Conservation (phyloP, 805 yeast species). For the Wickerhamiella kurtzmanii region DNA sequence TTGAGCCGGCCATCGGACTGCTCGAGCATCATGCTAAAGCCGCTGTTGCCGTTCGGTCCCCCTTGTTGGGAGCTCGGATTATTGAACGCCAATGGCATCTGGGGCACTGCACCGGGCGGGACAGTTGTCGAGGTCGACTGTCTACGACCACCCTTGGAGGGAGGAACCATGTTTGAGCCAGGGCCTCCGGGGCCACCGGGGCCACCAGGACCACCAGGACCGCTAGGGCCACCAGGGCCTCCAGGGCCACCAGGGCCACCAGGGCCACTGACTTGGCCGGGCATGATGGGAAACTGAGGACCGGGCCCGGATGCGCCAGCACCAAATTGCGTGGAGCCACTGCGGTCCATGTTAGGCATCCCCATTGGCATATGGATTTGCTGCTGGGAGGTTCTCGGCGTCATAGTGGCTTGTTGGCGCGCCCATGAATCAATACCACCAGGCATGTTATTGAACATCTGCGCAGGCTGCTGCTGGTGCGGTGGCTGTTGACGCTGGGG, state of each 20-base stretch:
- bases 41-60: too few relatives aligned
- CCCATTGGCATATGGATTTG: neutral
- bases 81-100: neutral
- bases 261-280: conserved; percentile 4
- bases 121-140: neutral
- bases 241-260: conserved; percentile 3
- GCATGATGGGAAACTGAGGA: neutral
- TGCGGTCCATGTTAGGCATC: neutral
- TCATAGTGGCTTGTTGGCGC: neutral
- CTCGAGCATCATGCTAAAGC: neutral
- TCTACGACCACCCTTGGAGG: neutral
- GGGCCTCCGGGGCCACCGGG: too few relatives aligned
- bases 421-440: neutral
- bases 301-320: neutral
- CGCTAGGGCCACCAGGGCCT: too few relatives aligned
- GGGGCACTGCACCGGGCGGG: neutral
- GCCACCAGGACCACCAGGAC: too few relatives aligned
- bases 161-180: neutral
- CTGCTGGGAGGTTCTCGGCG: neutral
- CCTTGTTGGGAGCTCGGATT: neutral
- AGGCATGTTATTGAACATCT: neutral
- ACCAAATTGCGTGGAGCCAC: too few relatives aligned
- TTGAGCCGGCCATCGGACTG: neutral
- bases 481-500: conserved; percentile 13
- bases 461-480: conserved; percentile 21